Evolutionary conservation across 805 yeast species (phyloP), one percentile per base, ranked within the genome.

Genomic region (Candida manassasensis): DNA sequence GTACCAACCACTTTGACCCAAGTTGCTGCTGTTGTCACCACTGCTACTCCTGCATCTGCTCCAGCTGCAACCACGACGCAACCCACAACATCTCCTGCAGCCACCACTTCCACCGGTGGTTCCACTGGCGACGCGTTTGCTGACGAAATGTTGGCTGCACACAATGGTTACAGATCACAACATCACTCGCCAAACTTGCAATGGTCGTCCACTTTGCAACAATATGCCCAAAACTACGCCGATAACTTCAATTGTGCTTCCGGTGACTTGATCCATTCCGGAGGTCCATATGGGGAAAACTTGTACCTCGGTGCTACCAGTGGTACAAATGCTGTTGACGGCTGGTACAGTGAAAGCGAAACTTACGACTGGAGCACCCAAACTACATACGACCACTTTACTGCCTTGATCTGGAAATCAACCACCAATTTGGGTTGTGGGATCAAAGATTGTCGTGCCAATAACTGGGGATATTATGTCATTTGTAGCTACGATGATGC

Each of bases 401-500:
- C 90, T 13, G 90, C 83, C 54, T 61, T 84, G 28, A 75, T 84
- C 19, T 84, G 94, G 94, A 69, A 65, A 42, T 53, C 59, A 17
- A 61, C 84, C 14, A 65, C 75, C 6, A 52, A 67, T 43, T 37
- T 84, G 13, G 94, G 93, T n/a, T 84, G 94, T 61, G 90, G 80
- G 33, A 61, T 63, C 55, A 77, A 75, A 51, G 51, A 67, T 44
- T 83, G 95, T 61, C 3, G 28, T 11, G 40, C 59, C n/a, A 41
- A 49, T 31, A 52, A 51, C 51, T 62, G 65, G 51, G 77, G 78
- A 36, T 61, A 67, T 46, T 85, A 84, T 61, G 67, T 82, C 37
- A 74, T 84, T 42, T 87, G 96, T 59, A 77, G 81, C 35, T 87
- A 88, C 44, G 63, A 69, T 50, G 79, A 86, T 13, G 75, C 82